Conservation (phyloP, 257 asterid genomes). For the Jaltomata sinuosa region DNA sequence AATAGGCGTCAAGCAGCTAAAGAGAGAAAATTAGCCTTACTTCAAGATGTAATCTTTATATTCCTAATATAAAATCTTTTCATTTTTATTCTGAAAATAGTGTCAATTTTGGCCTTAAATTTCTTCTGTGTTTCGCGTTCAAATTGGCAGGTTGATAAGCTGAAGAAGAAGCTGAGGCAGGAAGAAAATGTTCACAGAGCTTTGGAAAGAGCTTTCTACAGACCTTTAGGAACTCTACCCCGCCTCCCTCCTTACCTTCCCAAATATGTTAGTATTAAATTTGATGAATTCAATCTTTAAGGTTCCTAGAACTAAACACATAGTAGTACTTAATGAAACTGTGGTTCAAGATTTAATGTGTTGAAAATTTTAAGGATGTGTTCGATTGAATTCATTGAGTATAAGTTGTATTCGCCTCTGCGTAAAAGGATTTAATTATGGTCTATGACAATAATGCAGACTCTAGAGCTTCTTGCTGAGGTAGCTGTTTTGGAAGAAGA, state of each 20-base stretch:
- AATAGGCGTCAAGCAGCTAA: constrained; percentile 33
- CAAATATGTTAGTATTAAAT: constrained; percentile 40
- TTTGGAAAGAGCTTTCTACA: constrained; percentile 66
- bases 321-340: no score
- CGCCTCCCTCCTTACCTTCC: constrained; percentile 96
- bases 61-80: not conserved
- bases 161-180: constrained; percentile 72
- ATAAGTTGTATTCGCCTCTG: not conserved
- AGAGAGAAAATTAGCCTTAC: constrained; percentile 64
- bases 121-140: not conserved
- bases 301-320: not conserved
- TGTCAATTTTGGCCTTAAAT: not conserved
- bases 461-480: constrained; percentile 88
- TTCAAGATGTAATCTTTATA: constrained; percentile 48
- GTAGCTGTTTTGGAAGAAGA: constrained; percentile 96
- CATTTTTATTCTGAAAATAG: not conserved
- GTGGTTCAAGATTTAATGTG: no score
- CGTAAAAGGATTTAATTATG: not conserved
- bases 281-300: not conserved
- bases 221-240: constrained; percentile 85
- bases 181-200: constrained; percentile 92
- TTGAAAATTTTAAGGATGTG: not conserved
- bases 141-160: constrained; percentile 67
- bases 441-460: constrained; percentile 24
- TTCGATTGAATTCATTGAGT: not conserved